Conservation (phyloP, 139 green algal species). For the Picochlorum costavermella region DNA sequence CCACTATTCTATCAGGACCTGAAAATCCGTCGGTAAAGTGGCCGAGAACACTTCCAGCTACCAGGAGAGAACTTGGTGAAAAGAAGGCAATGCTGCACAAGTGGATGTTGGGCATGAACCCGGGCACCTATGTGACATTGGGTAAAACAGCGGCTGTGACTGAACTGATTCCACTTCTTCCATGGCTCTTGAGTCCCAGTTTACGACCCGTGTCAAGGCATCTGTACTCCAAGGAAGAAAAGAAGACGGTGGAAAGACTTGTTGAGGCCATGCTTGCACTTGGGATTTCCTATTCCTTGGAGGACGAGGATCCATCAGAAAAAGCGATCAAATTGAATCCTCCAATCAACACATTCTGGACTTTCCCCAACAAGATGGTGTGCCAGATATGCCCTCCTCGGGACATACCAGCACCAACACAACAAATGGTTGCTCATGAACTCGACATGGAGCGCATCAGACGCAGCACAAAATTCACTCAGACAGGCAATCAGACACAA, state of each 20-base stretch:
- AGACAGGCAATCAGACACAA: too few species aligned
- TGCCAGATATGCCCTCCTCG: background rate
- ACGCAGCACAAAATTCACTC: conserved; percentile 5
- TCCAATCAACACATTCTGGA: conserved; percentile 25
- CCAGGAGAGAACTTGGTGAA: conserved; percentile 9
- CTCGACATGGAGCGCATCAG: conserved; percentile 58
- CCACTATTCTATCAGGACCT: conserved; percentile 22
- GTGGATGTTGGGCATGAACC: conserved; percentile 38
- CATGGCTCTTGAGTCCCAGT: conserved; percentile 32
- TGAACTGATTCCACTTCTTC: conserved; percentile 49
- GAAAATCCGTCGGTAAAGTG: conserved; percentile 46
- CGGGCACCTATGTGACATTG: conserved; percentile 1
- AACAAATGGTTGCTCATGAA: conserved; percentile 66
- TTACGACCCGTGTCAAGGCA: conserved; percentile 47
- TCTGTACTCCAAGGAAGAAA: conserved; percentile 47
- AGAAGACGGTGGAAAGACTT: conserved; percentile 26
- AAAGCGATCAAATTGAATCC: conserved; percentile 24
- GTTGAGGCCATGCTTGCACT: conserved; percentile 53
- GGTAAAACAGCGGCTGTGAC: background rate
- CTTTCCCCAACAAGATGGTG: conserved; percentile 13
- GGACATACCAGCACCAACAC: conserved; percentile 44
- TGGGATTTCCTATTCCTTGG: conserved; percentile 49
- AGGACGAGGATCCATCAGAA: conserved; percentile 10
- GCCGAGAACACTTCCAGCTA: conserved; percentile 37
- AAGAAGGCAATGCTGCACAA: conserved; percentile 38